These are phyloP conservation scores for Pholiota adiposa DNA, from an alignment of 1,284 basidiomycete genomes.

Conservation along the genomic window DNA sequence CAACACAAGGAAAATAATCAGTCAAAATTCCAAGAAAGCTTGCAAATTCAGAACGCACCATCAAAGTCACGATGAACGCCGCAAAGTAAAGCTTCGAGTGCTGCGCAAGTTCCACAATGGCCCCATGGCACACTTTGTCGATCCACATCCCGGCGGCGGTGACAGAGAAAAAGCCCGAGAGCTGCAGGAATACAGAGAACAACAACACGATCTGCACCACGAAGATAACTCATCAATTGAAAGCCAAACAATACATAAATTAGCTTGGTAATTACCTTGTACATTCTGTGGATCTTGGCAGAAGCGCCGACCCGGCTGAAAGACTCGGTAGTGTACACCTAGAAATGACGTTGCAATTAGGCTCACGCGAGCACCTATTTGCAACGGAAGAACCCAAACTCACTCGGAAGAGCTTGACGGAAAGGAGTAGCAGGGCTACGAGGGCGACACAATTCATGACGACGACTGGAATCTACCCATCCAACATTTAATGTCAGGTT, in stretches of 20 bases:
- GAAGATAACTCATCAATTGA: too few relatives aligned
- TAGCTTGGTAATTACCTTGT: conserved; percentile 50
- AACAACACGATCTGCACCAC: conserved; percentile 46
- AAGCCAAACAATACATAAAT: too few relatives aligned
- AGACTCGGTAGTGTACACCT: conserved; percentile 54
- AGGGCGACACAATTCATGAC: conserved; percentile 39
- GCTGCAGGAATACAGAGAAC: conserved; percentile 53
- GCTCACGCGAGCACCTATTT: neutral
- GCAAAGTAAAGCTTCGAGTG: conserved; percentile 43
- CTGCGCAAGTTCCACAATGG: conserved; percentile 34
- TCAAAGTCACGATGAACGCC: conserved; percentile 43
- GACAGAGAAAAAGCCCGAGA: conserved; percentile 55
- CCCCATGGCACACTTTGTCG: conserved; percentile 46
- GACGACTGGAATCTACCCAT: conserved; percentile 39
- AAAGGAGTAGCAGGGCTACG: conserved; percentile 36
- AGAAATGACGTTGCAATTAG: neutral
- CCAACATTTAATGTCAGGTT: neutral
- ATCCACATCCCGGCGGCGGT: conserved; percentile 56
- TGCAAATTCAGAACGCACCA: conserved; percentile 35
- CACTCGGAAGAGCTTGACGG: conserved; percentile 45
- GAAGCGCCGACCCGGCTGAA: conserved; percentile 58
- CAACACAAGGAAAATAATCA: neutral
- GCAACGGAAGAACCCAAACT: conserved; percentile 2
- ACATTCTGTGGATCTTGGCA: conserved; percentile 46
- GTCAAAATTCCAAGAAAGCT: too few relatives aligned